Conservation (phyloP, 768 basidiomycete genomes). For the Psilocybe sp. region DNA sequence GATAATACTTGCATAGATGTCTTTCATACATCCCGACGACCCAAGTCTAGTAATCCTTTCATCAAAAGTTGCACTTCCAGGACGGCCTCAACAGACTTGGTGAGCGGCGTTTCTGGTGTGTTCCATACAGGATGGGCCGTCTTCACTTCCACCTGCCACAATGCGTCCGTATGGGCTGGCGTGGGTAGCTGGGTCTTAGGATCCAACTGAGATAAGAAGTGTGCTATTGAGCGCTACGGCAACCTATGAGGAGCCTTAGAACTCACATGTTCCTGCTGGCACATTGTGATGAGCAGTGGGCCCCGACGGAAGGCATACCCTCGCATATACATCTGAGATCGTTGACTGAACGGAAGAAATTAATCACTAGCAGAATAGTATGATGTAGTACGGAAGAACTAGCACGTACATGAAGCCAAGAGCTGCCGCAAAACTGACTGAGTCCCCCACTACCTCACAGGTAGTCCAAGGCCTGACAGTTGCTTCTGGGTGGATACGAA, state of each 20-base stretch:
- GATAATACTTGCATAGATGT: slow-evolving; percentile 9
- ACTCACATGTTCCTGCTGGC: slow-evolving; percentile 78
- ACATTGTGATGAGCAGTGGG: slow-evolving; percentile 72
- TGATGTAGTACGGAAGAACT: background rate
- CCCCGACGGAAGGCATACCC: slow-evolving; percentile 78
- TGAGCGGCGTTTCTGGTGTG: slow-evolving; percentile 74
- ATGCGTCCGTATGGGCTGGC: slow-evolving; percentile 73
- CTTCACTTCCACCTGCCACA: slow-evolving; percentile 89
- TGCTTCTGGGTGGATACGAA: slow-evolving; percentile 79
- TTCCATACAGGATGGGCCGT: slow-evolving; percentile 77
- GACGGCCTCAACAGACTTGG: slow-evolving; percentile 66
- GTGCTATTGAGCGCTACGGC: background rate
- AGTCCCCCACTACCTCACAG: slow-evolving; percentile 76
- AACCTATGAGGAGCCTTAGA: background rate
- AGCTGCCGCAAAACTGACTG: slow-evolving; percentile 75
- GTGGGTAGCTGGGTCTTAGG: slow-evolving; percentile 72
- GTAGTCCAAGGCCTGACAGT: slow-evolving; percentile 86
- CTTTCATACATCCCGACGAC: slow-evolving; percentile 63
- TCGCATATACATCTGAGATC: slow-evolving; percentile 78
- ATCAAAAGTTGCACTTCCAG: slow-evolving; percentile 80
- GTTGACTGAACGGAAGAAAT: slow-evolving; percentile 33
- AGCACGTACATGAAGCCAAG: slow-evolving; percentile 67
- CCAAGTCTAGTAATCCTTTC: slow-evolving; percentile 80
- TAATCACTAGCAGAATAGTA: slow-evolving; percentile 6
- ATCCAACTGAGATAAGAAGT: slow-evolving; percentile 52